Conservation (phyloP, 352 stramenopile genomes). For the Globisporangium canariense region DNA sequence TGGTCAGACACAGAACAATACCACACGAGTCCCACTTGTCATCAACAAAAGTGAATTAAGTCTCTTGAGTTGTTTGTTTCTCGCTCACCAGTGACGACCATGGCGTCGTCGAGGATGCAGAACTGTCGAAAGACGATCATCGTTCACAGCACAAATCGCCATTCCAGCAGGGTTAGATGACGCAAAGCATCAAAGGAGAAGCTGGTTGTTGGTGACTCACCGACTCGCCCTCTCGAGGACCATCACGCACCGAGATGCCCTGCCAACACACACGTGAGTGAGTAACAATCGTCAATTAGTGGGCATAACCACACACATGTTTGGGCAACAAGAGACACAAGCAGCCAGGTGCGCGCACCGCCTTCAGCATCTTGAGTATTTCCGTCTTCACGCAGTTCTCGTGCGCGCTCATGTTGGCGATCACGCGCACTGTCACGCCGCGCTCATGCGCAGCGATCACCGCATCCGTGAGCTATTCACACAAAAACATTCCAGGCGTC, state of each 20-base stretch:
- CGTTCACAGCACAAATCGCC: too few species aligned
- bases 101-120: not conserved
- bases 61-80: too few species aligned
- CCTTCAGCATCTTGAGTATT: not conserved
- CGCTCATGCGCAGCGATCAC: conserved; percentile 2
- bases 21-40: not conserved
- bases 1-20: not conserved
- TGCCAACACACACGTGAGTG: too few species aligned
- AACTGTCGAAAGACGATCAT: not conserved
- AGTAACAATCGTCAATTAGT: too few species aligned
- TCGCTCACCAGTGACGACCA: not conserved
- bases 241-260: too few species aligned
- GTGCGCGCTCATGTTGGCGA: not conserved
- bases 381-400: not conserved
- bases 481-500: not conserved
- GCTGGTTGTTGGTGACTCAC: too few species aligned
- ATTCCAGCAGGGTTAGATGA: too few species aligned
- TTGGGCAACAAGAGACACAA: not conserved
- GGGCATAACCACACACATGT: too few species aligned
- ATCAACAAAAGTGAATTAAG: too few species aligned
- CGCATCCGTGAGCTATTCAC: not conserved
- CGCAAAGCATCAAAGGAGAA: too few species aligned
- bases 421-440: conserved; percentile 5
- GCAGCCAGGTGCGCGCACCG: not conserved
- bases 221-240: too few species aligned